Base-by-base conservation (phyloP, 495 filamentous ascomycete genomes). In the Xylaria bambusicola region DNA sequence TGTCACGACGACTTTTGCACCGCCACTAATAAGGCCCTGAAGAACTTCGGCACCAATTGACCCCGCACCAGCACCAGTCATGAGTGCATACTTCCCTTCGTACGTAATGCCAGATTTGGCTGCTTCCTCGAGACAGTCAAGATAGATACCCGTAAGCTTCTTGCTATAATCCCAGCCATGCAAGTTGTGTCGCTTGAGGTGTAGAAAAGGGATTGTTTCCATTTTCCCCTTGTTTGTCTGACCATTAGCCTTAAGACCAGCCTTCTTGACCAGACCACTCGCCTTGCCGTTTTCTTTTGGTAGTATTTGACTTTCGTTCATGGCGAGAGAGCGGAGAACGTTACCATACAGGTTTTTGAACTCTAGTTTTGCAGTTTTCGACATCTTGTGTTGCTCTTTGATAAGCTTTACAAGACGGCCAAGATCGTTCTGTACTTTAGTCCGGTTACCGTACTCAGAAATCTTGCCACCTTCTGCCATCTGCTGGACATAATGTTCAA, bases 161-260 rank as follows among this genome's bases (percentile, higher is more conserved):
- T 97, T 98, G 83, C 89, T 97, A 78, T 97, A 99, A 71, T 99
- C 92, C 94, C 94, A 99, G 55, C 93, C 93, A 68, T 96, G 87
- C 60, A 91, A 86, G 40, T 88, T 87, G 80, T 97, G 97, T 70
- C 93, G 88, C 83, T 96, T 96, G 47, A 99, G 80, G 71, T 99
- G 94, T 48, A 99, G 78, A 84, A 99, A 99, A 18, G 94, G 94
- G 66, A 99, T 94, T 26, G 93, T 96, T 78, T 98, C 95, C 50
- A 94, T 86, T 77, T 95, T 97, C 64, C 90, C 91, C 60, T 88
- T 86, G 74, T 90, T 89, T 40, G 78, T 70, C 48, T 78, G 76
- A 36, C 82, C 77, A 56, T 84, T 84, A 41, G 85, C 77, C 69
- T 87, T 89, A 56, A 82, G 75, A 31, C 82, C 78, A 26, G 75